Base-by-base conservation (phyloP, 192 early-diverging fungal species). In the Thamnidium elegans region DNA sequence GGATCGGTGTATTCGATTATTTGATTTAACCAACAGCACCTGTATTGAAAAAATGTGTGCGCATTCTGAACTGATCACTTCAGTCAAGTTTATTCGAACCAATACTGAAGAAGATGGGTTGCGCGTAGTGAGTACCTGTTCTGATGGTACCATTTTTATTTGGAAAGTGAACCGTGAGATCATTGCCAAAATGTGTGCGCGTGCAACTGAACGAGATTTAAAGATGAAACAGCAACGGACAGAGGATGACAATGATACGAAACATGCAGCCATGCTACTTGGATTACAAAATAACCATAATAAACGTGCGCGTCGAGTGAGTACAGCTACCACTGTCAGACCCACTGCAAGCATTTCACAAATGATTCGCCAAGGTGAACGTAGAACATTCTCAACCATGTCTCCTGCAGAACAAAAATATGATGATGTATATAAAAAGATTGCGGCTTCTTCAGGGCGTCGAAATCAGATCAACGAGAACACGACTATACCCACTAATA, bases 61-160 rank as follows among this genome's bases (percentile, higher is more conserved):
- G 0, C 91, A 93, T 70, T 79, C 88, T 8, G 91, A 93, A 65
- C 63, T 90, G 43, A 80, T 93, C 10, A 93, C 91, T 0, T 68
- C 76, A 11, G 78, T 91, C 39, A 79, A 80, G 58, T 93, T 93
- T 69, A 14, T 75, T 30, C 26, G 46, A 45, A 56, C 59, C 14
- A 11, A 34, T 14, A 55, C 55, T 0, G 46, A 19, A 48, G 46
- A 48, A 48, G 54, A 67, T 21, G 42, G 54, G 3, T 46, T 75
- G 8, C 72, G 84, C 9, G 62, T 93, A 7, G 70, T 90, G 31
- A 86, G 86, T 1, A 91, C 90, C 14, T 82, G 83, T 53, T 84
- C 83, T 0, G 90, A 93, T 64, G 90, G 90, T 8, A 90, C 85
- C 23, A 74, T 93, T 11, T 83, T 93, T 70, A 79, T 93, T 1